Evolutionary conservation across 2,329 filamentous ascomycete genomes (phyloP).

Genomic region (Aspergillus piperis): DNA sequence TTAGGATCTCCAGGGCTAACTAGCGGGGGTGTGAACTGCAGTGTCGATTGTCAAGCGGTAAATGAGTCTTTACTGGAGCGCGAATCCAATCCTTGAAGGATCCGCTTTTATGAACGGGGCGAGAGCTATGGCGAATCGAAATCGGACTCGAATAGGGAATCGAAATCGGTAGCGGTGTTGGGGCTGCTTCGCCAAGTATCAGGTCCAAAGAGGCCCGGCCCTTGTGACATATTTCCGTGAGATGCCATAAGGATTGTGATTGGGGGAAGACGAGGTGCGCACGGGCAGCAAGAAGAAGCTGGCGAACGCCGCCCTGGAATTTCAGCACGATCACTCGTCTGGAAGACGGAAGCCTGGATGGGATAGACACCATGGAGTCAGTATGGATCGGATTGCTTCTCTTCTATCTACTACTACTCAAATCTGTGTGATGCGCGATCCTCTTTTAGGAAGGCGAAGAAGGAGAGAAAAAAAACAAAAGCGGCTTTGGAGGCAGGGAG

Average conservation of each 20-base stretch:
- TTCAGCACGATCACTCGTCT: slow-evolving; percentile 20
- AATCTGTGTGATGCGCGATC: slow-evolving; percentile 17
- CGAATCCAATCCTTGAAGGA: slow-evolving; percentile 18
- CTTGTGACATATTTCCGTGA: slow-evolving; percentile 32
- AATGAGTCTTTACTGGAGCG: slow-evolving; percentile 26
- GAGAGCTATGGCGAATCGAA: slow-evolving; percentile 30
- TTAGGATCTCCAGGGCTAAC: slow-evolving; percentile 27
- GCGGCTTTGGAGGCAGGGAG: slow-evolving; percentile 5
- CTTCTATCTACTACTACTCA: slow-evolving; percentile 16
- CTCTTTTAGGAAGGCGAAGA: slow-evolving; percentile 10
- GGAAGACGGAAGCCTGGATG: slow-evolving; percentile 19
- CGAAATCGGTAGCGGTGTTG: slow-evolving; percentile 17
- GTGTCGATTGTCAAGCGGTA: slow-evolving; percentile 72
- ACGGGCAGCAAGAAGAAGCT: slow-evolving; percentile 23
- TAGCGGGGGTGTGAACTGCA: slow-evolving; percentile 29
- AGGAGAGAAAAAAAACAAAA: neutral
- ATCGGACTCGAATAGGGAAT: slow-evolving; percentile 25
- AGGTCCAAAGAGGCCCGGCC: slow-evolving; percentile 28
- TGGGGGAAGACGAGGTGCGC: slow-evolving; percentile 23
- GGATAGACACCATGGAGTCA: slow-evolving; percentile 13
- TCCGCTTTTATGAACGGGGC: slow-evolving; percentile 29
- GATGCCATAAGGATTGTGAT: slow-evolving; percentile 27
- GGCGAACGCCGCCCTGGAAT: slow-evolving; percentile 22
- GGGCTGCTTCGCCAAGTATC: slow-evolving; percentile 23
- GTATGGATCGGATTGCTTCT: slow-evolving; percentile 10